Percentiles rank a stretch among this genome's conserved stretches.
Conservation (phyloP, 179 eudicot species). For the Spinacia oleracea region DNA sequence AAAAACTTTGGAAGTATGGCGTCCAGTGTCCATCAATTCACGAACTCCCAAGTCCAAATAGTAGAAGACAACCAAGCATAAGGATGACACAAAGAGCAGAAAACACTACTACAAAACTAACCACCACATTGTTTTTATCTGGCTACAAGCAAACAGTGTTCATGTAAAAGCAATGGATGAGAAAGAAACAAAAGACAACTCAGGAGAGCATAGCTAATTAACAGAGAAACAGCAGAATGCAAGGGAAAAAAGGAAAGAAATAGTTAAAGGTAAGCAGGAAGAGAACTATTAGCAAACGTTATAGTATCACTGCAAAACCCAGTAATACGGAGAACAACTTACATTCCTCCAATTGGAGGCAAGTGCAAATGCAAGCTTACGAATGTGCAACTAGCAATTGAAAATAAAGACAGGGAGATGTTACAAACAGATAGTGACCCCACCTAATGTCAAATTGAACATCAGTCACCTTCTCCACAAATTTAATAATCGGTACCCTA, state of each 20-base stretch:
- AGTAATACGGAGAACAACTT: neutral
- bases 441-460: conserved; percentile 87
- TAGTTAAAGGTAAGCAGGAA: neutral
- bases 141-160: neutral
- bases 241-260: neutral
- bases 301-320: neutral
- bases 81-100: neutral
- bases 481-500: conserved; percentile 89
- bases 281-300: neutral
- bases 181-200: neutral
- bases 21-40: too few species aligned
- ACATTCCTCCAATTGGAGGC: neutral
- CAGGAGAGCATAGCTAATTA: neutral
- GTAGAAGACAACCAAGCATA: neutral
- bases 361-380: neutral
- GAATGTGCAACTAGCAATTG: neutral
- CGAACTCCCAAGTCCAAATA: neutral
- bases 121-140: neutral
- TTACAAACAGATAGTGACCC: conserved; percentile 22
- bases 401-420: neutral
- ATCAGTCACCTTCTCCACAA: conserved; percentile 89
- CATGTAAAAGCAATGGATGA: neutral
- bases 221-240: neutral
- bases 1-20: too few species aligned
- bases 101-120: neutral